Evolutionary conservation across 2,329 filamentous ascomycete genomes (phyloP), one percentile per base, ranked within the genome.

Genomic region (Trichoderma semiorbis): DNA sequence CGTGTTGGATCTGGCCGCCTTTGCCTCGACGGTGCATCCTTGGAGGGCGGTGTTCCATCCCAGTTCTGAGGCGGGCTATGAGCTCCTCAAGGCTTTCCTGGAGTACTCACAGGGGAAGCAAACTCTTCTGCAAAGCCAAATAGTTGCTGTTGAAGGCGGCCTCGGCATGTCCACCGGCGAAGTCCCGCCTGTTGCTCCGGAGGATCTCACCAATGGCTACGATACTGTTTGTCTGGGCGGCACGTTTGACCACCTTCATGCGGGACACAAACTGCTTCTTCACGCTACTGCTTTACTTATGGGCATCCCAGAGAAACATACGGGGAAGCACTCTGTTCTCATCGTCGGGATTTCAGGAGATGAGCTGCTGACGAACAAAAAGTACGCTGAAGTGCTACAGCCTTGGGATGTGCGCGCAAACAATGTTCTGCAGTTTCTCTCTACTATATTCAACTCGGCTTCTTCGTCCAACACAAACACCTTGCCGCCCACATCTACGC

Each of bases 181-280:
- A 1, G 50, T 39, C 10, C 34, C 57, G 1, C 50, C 28, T 14
- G n/a, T n/a, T 11, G 47, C 14, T 21, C 8, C 62, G 5, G n/a
- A 72, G 1, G 66, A 73, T 3, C 69, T 69, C 16, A 68, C 71
- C 6, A 67, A 69, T 3, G 75, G 76, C 0, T 81, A 81, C 73
- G 72, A 73, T 4, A 78, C 74, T 3, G 92, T 97, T 64, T 93
- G 92, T 67, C 89, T 98, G 14, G 96, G 95, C 34, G 96, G 96
- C 11, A 99, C 96, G 0, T 99, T 98, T 82, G 96, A 99, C 80
- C 94, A 98, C 81, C 87, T 99, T 26, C 96, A 99, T 79, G 91
- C 93, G 5, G 96, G 96, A 7, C 96, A 99, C 84, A 99, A 98
- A 82, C 86, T 98, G n/a, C 88, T 99, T 24, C 88, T 99, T 24